Base-by-base conservation (phyloP, 2,329 filamentous ascomycete genomes). In the Colletotrichum melonis region DNA sequence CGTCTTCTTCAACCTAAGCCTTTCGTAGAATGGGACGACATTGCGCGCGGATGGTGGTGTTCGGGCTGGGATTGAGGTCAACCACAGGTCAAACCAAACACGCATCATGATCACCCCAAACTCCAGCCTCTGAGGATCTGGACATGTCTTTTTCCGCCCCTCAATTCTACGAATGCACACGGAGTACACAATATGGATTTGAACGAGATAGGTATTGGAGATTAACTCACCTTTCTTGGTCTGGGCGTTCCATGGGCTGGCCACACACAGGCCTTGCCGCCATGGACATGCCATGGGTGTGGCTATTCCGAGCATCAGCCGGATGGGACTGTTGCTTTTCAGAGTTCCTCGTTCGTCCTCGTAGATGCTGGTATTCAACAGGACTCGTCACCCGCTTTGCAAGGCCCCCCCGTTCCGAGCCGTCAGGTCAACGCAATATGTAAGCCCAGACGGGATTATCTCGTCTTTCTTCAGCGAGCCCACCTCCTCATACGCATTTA, bases 281-380 rank as follows among this genome's bases (percentile, higher is more conserved):
- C 68, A 59, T 42, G 42, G 19, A n/a, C 7, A n/a, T 49, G 26
- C 28, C 58, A 72, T 59, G 69, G 49, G 58, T 72, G 58, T 63
- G 52, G 58, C 69, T 69, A 63, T 72, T 63, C 64, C 57, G 57
- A 72, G 57, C 64, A 68, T 26, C 42, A 49, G 52, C 52, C 54
- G 62, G 58, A 72, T 57, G 22, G 64, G 63, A 55, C 63, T 58
- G 55, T 57, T 35, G 35, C 52, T 35, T 12, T 38, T 57, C 38
- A 42, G 16, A 42, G 38, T 42, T 42, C 46, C 22, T 38, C 14
- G 38, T 22, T 38, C 14, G 38, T 22, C 49, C 19, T 30, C 14
- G 24, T 49, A 19, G 59, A 35, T 60, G 57, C 35, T 60, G 24
- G 58, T 63, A 24, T 35, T 28, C 42, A 63, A 14, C 19, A 54